These are phyloP conservation scores for Nitzschia sp. DNA, from an alignment of 108 stramenopile genomes.

Conservation along the genomic window DNA sequence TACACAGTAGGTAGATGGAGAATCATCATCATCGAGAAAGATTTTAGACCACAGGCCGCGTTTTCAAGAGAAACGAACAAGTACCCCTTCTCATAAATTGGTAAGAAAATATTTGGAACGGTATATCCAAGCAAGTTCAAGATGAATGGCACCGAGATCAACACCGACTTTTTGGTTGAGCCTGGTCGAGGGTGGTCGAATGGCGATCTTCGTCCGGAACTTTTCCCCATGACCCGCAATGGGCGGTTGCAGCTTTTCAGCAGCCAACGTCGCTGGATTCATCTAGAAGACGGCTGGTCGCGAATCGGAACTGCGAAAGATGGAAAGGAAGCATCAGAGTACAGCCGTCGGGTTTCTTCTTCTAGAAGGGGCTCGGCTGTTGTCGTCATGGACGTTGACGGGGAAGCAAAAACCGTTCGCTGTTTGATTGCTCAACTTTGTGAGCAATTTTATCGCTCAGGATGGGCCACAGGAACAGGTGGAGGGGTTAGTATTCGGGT, in stretches of 20 bases:
- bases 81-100: no score
- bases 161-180: no score
- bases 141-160: no score
- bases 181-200: slow-evolving; percentile 84
- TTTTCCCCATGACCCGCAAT: slow-evolving; percentile 62
- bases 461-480: slow-evolving; percentile 96
- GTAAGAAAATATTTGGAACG: no score
- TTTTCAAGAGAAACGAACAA: no score
- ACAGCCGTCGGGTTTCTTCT: slow-evolving; percentile 18
- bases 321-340: slow-evolving; percentile 41
- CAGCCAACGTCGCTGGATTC: slow-evolving; percentile 78
- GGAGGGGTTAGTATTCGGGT: slow-evolving; percentile 90
- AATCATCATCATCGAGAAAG: no score
- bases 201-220: slow-evolving; percentile 50
- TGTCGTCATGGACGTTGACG: slow-evolving; percentile 11
- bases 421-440: slow-evolving; percentile 85
- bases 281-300: slow-evolving; percentile 60
- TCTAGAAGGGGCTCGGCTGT: not conserved
- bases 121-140: no score
- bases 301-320: slow-evolving; percentile 51
- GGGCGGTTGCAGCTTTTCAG: slow-evolving; percentile 67
- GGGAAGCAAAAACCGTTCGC: slow-evolving; percentile 50
- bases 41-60: no score
- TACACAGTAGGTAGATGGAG: no score
- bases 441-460: slow-evolving; percentile 77